A percentile compares a stretch with the other conserved stretches of the same genome.
These are phyloP conservation scores for Alternaria rosae DNA, from an alignment of 2,329 filamentous ascomycete species.

Conservation along the genomic window DNA sequence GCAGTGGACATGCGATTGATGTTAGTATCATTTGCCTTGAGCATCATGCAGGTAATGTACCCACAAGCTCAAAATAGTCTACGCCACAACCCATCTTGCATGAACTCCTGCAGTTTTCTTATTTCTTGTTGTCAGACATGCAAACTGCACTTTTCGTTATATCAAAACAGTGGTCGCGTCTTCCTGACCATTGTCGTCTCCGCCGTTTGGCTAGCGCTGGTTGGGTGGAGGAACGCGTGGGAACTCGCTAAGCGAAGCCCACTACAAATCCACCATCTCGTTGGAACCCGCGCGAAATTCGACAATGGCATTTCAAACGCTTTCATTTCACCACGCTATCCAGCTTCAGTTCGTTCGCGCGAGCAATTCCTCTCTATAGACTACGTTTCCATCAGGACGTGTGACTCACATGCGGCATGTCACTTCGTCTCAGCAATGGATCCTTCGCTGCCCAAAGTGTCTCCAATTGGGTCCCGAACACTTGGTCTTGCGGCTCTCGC, in stretches of 20 bases:
- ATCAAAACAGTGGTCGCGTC: neutral
- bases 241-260: conserved; percentile 23
- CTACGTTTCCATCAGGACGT: conserved; percentile 15
- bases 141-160: neutral
- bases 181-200: conserved; percentile 6
- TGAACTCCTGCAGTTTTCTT: neutral
- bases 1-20: neutral
- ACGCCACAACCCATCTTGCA: neutral
- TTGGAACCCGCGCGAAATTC: conserved; percentile 3
- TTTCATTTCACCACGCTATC: conserved; percentile 10
- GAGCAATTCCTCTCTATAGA: conserved; percentile 15
- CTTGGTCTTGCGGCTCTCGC: conserved; percentile 30
- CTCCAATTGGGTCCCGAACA: conserved; percentile 34
- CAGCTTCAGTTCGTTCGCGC: conserved; percentile 14
- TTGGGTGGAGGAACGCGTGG: conserved; percentile 30
- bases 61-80: neutral
- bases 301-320: neutral
- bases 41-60: neutral
- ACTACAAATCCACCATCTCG: conserved; percentile 8
- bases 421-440: conserved; percentile 11
- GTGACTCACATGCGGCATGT: conserved; percentile 31
- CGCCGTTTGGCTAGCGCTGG: conserved; percentile 22
- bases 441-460: conserved; percentile 34
- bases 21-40: neutral
- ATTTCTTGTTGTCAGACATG: neutral